Evolutionary conservation across 306 rosid species (phyloP), one percentile per base, ranked within the genome.

Genomic region (Quercus agrifolia): DNA sequence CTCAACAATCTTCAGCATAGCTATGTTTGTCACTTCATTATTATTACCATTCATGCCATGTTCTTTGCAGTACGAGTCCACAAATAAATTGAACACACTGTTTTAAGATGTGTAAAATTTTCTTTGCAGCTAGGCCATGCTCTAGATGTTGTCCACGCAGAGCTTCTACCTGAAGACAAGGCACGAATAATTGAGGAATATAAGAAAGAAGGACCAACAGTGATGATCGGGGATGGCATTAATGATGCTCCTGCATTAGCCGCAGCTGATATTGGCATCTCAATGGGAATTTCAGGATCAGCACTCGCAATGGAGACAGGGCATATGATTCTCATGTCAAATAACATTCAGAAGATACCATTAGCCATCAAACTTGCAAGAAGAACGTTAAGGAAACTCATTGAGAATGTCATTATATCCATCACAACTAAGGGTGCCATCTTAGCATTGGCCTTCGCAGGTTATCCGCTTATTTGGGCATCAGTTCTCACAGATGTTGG

Each of bases 201-300:
- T 41, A 92, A 91, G 71, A 83, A 13, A 66, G 94, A 91, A 79
- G 98, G 98, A 38, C 84, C 84, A 31, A 91, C 4, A 55, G 98
- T 90, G 10, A 95, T 95, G 99, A 75, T 95, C 68, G 99, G 99
- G 73, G 99, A 95, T 55, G 99, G 99, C 69, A 1, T 95, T 27
- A 95, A 95, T 2, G 99, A 95, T 4, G 99, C 99, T 11, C 98
- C 98, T 1, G 97, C 99, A 6, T 78, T 95, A 74, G 99, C 99
- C 23, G 81, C 89, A 5, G 99, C 99, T 14, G 95, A 95, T 75
- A 89, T 95, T 0, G 99, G 99, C 7, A 89, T 95, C 79, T 95
- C 99, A 5, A 95, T 95, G 99, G 99, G 99, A 2, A 91, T 95
- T 78, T 91, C 99, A 2, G 99, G 99, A 71, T 95, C 99, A 75